Evolutionary conservation across 1,284 basidiomycete genomes (phyloP).

Genomic region (Cutaneotrichosporon arboriforme): DNA sequence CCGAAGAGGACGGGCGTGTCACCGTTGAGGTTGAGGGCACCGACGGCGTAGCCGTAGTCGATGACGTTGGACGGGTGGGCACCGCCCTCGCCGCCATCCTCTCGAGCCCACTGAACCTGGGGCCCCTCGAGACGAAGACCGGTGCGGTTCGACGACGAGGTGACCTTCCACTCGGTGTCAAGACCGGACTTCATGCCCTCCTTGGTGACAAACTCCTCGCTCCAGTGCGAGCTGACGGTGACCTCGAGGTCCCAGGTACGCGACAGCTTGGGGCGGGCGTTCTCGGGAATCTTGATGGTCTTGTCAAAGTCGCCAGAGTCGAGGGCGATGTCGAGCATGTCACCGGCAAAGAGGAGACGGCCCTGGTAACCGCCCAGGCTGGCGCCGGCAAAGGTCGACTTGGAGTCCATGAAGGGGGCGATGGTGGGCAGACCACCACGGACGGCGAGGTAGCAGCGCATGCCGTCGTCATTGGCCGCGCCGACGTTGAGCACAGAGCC

Average conservation of each 20-base stretch:
- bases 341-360: slow-evolving; percentile 51
- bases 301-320: no score
- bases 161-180: slow-evolving; percentile 34
- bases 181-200: slow-evolving; percentile 31
- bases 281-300: neutral
- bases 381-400: slow-evolving; percentile 34
- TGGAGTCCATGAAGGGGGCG: slow-evolving; percentile 55
- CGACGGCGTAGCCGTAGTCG: slow-evolving; percentile 61
- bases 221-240: slow-evolving; percentile 20
- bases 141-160: slow-evolving; percentile 39
- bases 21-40: slow-evolving; percentile 60
- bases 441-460: slow-evolving; percentile 58
- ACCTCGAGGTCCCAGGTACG: slow-evolving; percentile 18
- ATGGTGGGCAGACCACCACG: slow-evolving; percentile 60
- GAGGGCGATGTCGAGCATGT: slow-evolving; percentile 39
- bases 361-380: slow-evolving; percentile 46
- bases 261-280: slow-evolving; percentile 10
- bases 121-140: slow-evolving; percentile 48
- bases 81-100: slow-evolving; percentile 63
- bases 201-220: slow-evolving; percentile 17
- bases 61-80: slow-evolving; percentile 67
- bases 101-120: slow-evolving; percentile 58
- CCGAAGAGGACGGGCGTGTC: slow-evolving; percentile 59
- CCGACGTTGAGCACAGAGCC: slow-evolving; percentile 52
- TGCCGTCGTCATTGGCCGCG: slow-evolving; percentile 46